Conservation (phyloP, 2,329 filamentous ascomycete species). For the Phoma sp. region DNA sequence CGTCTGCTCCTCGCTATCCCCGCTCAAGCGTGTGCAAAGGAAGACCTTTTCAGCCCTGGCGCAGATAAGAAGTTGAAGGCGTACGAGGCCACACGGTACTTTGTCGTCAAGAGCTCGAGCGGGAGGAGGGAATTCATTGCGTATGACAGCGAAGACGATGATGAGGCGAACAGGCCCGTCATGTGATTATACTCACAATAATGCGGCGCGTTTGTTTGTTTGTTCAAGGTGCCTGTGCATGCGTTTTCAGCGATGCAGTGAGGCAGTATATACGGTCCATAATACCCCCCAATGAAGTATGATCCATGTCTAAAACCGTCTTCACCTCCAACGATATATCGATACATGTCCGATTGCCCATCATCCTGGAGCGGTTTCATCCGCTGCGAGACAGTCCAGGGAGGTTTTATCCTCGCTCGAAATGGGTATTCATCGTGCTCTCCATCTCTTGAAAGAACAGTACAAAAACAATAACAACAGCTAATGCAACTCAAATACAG, state of each 20-base stretch:
- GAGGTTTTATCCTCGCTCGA: constrained; percentile 8
- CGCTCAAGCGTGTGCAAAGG: background rate
- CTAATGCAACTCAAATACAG: background rate
- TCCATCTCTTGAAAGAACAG: background rate
- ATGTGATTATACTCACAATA: constrained; percentile 31
- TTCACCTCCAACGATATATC: background rate
- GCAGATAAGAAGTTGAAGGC: constrained; percentile 36
- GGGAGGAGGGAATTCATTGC: constrained; percentile 32
- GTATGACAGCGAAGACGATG: constrained; percentile 41
- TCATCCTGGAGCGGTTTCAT: constrained; percentile 6
- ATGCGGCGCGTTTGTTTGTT: constrained; percentile 6
- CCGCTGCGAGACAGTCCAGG: constrained; percentile 4
- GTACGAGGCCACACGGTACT: constrained; percentile 28
- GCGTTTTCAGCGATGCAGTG: constrained; percentile 26
- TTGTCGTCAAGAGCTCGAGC: constrained; percentile 22
- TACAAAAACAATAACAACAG: background rate
- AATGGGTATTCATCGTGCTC: background rate
- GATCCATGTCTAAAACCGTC: constrained; percentile 8
- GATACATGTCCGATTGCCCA: no score
- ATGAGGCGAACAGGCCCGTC: constrained; percentile 42
- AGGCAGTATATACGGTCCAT: constrained; percentile 14
- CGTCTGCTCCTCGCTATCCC: constrained; percentile 31
- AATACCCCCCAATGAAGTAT: constrained; percentile 22
- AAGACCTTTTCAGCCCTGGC: constrained; percentile 27
- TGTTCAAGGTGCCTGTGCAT: constrained; percentile 7